Base-by-base conservation (phyloP, 2,329 filamentous ascomycete genomes). In the Exophiala calicioides region DNA sequence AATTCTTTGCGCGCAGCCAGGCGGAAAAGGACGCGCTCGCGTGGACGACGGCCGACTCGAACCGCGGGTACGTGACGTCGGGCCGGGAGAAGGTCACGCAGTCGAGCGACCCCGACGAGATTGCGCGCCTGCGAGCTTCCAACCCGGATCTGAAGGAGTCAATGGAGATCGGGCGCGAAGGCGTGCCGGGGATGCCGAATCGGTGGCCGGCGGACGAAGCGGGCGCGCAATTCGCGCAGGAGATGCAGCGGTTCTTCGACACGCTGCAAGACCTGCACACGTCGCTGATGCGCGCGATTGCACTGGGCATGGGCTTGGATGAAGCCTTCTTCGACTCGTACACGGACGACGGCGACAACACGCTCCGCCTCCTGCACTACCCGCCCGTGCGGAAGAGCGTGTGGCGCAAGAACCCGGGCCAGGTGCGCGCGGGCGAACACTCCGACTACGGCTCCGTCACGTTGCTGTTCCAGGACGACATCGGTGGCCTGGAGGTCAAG, bases 211-310 rank as follows among this genome's bases (percentile, higher is more conserved):
- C 78, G 20, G 52, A 50, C 35, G 76, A 76, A 20, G 75, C 76
- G 21, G 80, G 77, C 3, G 71, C 77, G 33, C 64, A 70, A 2
- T 94, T 94, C 72, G 84, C 81, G 59, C 60, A 72, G n/a, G 77
- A 76, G 13, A 95, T 95, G 88, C 65, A 82, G 37, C 67, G 67
- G 3, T 96, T 96, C 67, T 86, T 85, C 57, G 75, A 76, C n/a
- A 74, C 76, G 50, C 94, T 89, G 68, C 87, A 89, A 65, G 64
- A 70, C 10, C 66, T 96, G 44, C 86, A 96, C 65, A 73, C 80
- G 20, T 74, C 90, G 54, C 79, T 95, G 15, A 94, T 95, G 88
- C 75, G 85, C 3, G 87, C 88, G 6, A 88, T 95, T 53, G 88
- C 88, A 0, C 70, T 91, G n/a, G 89, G 86, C 0, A 82, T 95